These are phyloP conservation scores for Zasmidium citrigriseum DNA, from an alignment of 2,329 filamentous ascomycete species.

Conservation along the genomic window DNA sequence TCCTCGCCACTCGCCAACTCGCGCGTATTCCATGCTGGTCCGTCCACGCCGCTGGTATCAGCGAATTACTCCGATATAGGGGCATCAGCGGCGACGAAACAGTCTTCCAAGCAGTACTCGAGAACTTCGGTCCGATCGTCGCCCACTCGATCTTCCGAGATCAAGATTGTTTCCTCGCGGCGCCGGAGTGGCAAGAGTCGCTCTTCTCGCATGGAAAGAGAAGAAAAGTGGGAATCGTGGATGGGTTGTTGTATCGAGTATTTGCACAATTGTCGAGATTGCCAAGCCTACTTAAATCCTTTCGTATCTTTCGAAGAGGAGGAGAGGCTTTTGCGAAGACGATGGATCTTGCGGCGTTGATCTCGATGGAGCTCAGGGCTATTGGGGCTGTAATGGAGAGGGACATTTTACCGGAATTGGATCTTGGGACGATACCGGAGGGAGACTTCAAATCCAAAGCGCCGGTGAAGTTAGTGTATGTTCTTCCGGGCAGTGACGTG, in stretches of 20 bases:
- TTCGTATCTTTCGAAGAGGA: background rate
- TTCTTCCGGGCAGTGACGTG: background rate
- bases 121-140: conserved; percentile 4
- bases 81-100: background rate
- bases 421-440: background rate
- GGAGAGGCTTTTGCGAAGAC: background rate
- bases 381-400: background rate
- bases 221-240: background rate
- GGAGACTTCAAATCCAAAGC: background rate
- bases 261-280: background rate
- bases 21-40: conserved; percentile 5
- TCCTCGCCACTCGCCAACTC: background rate
- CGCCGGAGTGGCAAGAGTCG: conserved; percentile 3
- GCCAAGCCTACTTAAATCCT: background rate
- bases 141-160: background rate
- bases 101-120: conserved; percentile 1
- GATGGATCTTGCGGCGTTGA: background rate
- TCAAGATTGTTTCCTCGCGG: conserved; percentile 3
- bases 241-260: background rate
- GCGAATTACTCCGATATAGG: background rate
- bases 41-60: conserved; percentile 4
- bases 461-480: background rate
- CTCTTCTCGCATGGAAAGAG: background rate
- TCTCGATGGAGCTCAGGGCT: background rate
- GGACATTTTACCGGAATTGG: background rate